Percentiles rank a stretch among this genome's conserved stretches.
phyloP scores from a whole-genome alignment of 768 basidiomycete species.

The Lactarius akahatsu region DNA sequence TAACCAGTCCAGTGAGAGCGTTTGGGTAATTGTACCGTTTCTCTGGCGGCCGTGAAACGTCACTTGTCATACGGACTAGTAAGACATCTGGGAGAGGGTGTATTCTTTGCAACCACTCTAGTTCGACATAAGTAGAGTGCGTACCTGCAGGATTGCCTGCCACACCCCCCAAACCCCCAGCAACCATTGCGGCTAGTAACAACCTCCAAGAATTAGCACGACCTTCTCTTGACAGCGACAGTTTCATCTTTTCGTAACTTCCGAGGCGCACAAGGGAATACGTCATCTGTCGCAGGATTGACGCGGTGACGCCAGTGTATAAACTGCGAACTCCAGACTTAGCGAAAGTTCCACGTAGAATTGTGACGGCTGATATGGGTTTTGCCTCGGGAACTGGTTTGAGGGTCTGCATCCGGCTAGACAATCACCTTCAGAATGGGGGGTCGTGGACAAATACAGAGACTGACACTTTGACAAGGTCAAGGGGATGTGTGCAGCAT shows the following conservation, averaged over 20 bases:
- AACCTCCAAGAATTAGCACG: conserved; percentile 55
- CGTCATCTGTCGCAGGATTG: conserved; percentile 85
- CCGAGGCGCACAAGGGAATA: conserved; percentile 87
- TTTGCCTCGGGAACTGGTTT: conserved; percentile 44
- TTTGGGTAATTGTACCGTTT: conserved; percentile 77
- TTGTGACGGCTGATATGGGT: conserved; percentile 62
- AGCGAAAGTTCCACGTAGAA: conserved; percentile 62
- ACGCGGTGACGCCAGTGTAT: conserved; percentile 80
- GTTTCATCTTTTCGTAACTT: conserved; percentile 76
- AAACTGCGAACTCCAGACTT: conserved; percentile 71
- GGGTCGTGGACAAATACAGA: conserved; percentile 31
- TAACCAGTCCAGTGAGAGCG: conserved; percentile 68
- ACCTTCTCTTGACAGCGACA: conserved; percentile 48
- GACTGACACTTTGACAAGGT: conserved; percentile 77
- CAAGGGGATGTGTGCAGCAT: conserved; percentile 77
- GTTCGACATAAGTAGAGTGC: conserved; percentile 26
- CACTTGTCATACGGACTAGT: conserved; percentile 86
- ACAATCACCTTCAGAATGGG: background rate
- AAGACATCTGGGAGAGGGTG: conserved; percentile 52
- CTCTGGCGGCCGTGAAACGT: conserved; percentile 70
- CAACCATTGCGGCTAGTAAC: conserved; percentile 62
- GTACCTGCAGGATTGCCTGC: conserved; percentile 81
- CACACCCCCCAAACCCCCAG: conserved; percentile 80
- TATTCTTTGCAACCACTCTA: background rate
- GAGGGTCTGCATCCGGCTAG: conserved; percentile 80